These are phyloP conservation scores for Capsicum pubescens DNA, from an alignment of 257 asterid species.

Conservation along the genomic window DNA sequence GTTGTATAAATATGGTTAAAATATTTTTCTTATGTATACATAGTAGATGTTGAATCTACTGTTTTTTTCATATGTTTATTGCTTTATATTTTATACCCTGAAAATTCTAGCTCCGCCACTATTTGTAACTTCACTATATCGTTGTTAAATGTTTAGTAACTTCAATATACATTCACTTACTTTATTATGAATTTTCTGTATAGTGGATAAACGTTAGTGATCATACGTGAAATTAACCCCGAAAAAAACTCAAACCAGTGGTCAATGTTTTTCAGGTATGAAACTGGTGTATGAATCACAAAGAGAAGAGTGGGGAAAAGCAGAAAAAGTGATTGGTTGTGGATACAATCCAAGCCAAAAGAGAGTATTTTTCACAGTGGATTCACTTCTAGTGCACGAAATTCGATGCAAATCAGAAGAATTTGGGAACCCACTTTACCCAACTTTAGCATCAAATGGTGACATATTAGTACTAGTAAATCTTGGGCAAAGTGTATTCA, in stretches of 20 bases:
- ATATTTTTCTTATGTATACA: too few relatives aligned
- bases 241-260: background rate
- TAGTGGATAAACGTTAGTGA: background rate
- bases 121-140: too few relatives aligned
- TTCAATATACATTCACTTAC: background rate
- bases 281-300: constrained; percentile 60
- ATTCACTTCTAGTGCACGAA: constrained; percentile 72
- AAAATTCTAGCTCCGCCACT: too few relatives aligned
- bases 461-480: constrained; percentile 62
- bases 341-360: constrained; percentile 80
- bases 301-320: constrained; percentile 57
- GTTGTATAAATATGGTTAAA: too few relatives aligned
- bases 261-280: constrained; percentile 49
- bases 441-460: constrained; percentile 69
- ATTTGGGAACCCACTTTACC: constrained; percentile 69
- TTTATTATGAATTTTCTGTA: too few relatives aligned
- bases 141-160: background rate
- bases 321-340: constrained; percentile 71
- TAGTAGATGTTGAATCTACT: too few relatives aligned
- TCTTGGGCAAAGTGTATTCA: constrained; percentile 84
- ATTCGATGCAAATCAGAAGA: constrained; percentile 75
- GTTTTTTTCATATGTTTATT: too few relatives aligned
- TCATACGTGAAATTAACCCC: background rate
- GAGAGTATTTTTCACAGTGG: constrained; percentile 75
- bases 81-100: too few relatives aligned